A percentile compares a stretch with the other conserved stretches of the same genome.
These are phyloP conservation scores for Colletotrichum phormii DNA, from an alignment of 2,329 filamentous ascomycete genomes.

Conservation along the genomic window DNA sequence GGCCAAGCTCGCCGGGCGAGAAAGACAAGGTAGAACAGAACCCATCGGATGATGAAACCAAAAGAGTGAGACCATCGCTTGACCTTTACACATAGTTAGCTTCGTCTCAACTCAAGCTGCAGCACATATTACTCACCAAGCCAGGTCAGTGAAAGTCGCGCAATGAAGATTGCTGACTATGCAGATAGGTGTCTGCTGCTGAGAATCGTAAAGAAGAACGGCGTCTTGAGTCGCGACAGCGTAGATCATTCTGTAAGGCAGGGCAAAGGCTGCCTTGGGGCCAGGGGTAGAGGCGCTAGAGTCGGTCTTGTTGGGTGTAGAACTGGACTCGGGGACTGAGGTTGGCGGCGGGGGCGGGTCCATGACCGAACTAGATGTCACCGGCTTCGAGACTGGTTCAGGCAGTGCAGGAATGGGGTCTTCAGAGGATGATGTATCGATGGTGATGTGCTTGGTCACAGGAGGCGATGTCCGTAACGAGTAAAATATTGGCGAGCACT, in stretches of 20 bases:
- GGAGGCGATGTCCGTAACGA: conserved; percentile 77
- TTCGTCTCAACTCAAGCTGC: not conserved
- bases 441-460: conserved; percentile 87
- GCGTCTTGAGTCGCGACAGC: conserved; percentile 97
- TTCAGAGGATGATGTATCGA: conserved; percentile 91
- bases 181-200: conserved; percentile 93
- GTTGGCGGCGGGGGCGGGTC: conserved; percentile 80
- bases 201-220: conserved; percentile 94
- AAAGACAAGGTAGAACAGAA: conserved; percentile 96
- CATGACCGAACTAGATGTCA: conserved; percentile 74
- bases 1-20: conserved; percentile 83
- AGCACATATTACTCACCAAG: conserved; percentile 75
- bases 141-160: conserved; percentile 95
- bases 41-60: conserved; percentile 98
- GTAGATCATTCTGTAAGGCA: conserved; percentile 95
- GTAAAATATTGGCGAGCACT: conserved; percentile 92
- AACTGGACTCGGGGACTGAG: conserved; percentile 55
- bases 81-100: conserved; percentile 50
- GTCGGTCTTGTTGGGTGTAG: conserved; percentile 51
- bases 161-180: conserved; percentile 97
- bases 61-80: conserved; percentile 67
- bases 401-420: conserved; percentile 86
- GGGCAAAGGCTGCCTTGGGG: conserved; percentile 78
- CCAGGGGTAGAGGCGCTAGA: conserved; percentile 64
- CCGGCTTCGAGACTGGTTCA: conserved; percentile 78